A percentile compares a stretch with the other conserved stretches of the same genome.
Conservation (phyloP, 1,139 yeast genomes). For the Magnusiomyces paraingens region DNA sequence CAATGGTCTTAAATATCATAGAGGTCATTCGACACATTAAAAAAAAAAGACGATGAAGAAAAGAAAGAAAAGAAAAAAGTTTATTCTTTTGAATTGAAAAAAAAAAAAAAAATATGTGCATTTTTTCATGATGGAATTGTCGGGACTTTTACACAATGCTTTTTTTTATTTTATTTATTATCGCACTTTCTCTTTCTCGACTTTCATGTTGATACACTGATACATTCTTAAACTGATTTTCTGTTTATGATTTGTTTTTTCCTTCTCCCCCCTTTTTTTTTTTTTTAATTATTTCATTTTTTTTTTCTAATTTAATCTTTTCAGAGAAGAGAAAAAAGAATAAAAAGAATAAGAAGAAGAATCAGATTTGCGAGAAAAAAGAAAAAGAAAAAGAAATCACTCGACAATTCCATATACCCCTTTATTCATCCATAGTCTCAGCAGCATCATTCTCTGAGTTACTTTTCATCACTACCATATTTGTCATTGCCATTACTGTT, state of each 20-base stretch:
- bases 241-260: neutral
- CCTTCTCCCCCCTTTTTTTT: neutral
- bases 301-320: no score
- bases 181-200: neutral
- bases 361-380: no score
- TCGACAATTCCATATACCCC: no score
- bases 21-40: constrained; percentile 95
- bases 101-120: neutral
- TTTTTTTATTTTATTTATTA: neutral
- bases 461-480: neutral
- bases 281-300: neutral
- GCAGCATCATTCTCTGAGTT: neutral
- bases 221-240: neutral
- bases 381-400: no score
- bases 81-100: neutral
- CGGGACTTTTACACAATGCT: neutral
- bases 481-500: neutral
- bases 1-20: constrained; percentile 92
- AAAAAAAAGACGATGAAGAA: neutral
- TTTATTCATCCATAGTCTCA: no score
- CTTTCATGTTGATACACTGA: neutral
- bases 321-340: no score
- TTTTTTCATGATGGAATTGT: neutral
- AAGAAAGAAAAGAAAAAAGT: neutral
- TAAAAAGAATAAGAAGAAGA: no score